phyloP scores from a whole-genome alignment of 1,139 yeast genomes.

The Geotrichum klebahnii region DNA sequence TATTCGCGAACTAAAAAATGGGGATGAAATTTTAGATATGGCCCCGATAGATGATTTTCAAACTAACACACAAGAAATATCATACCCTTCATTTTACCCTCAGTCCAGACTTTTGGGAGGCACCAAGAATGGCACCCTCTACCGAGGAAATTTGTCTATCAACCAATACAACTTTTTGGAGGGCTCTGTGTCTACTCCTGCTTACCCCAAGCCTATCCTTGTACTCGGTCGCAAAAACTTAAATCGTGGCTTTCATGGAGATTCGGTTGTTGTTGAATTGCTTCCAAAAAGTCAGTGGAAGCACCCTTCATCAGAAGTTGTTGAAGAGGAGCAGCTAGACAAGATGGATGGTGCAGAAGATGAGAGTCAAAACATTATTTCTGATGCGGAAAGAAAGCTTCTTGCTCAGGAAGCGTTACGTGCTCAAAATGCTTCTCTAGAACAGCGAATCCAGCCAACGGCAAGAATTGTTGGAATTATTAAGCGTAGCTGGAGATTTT shows the following conservation, averaged over 20 bases:
- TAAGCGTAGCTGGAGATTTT: slow-evolving; percentile 92
- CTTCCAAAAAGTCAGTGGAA: slow-evolving; percentile 87
- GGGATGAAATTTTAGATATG: slow-evolving; percentile 74
- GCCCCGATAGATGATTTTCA: slow-evolving; percentile 54
- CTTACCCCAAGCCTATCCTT: slow-evolving; percentile 77
- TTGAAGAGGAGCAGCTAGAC: slow-evolving; percentile 69
- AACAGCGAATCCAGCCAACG: slow-evolving; percentile 68
- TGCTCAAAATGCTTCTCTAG: slow-evolving; percentile 50
- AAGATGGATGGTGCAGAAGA: slow-evolving; percentile 49
- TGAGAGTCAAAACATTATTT: slow-evolving; percentile 47
- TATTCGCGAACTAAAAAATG: slow-evolving; percentile 65
- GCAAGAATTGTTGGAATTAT: slow-evolving; percentile 85
- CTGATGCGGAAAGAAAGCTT: slow-evolving; percentile 71
- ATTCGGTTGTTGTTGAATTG: slow-evolving; percentile 83
- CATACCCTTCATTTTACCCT: slow-evolving; percentile 74
- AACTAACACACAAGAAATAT: slow-evolving; percentile 47
- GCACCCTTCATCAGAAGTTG: slow-evolving; percentile 70
- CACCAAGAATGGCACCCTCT: slow-evolving; percentile 75
- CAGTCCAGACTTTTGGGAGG: slow-evolving; percentile 88
- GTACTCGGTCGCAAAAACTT: slow-evolving; percentile 77
- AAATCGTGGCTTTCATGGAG: slow-evolving; percentile 90
- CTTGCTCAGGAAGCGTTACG: slow-evolving; percentile 71
- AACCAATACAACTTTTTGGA: slow-evolving; percentile 86
- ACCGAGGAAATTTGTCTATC: slow-evolving; percentile 76
- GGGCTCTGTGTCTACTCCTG: slow-evolving; percentile 70